Evolutionary conservation across 2,329 filamentous ascomycete genomes (phyloP).

Genomic region (Saccharata proteae): DNA sequence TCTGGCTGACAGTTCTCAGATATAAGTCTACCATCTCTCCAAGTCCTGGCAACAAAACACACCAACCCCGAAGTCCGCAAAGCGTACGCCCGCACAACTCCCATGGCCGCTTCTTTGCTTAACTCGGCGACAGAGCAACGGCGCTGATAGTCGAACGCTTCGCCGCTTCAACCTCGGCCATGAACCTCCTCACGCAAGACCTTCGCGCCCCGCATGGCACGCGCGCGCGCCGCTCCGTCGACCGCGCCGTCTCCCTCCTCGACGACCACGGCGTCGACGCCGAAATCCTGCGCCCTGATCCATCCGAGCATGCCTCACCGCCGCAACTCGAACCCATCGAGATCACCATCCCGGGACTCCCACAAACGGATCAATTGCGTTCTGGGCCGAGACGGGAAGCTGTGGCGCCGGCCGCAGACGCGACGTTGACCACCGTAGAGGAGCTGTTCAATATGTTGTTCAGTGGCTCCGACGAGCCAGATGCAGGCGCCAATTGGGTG

Average conservation of each 20-base stretch:
- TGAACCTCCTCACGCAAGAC: no score
- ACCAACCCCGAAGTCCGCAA: constrained; percentile 32
- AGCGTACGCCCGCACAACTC: constrained; percentile 11
- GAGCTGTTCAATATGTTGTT: no score
- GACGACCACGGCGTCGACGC: constrained; percentile 5
- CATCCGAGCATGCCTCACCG: background rate
- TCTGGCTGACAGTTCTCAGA: constrained; percentile 32
- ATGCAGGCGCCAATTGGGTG: constrained; percentile 1
- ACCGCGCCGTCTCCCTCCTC: constrained; percentile 7
- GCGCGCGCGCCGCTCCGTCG: constrained; percentile 5
- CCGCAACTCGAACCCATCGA: background rate
- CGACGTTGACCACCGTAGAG: background rate
- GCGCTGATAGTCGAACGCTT: no score
- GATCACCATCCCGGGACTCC: no score
- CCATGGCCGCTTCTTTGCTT: constrained; percentile 18
- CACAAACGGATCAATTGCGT: no score
- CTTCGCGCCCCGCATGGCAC: constrained; percentile 3
- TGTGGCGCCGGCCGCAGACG: constrained; percentile 2
- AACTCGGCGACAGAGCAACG: no score
- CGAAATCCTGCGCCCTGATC: background rate
- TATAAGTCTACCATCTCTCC: constrained; percentile 29
- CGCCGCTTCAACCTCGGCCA: no score
- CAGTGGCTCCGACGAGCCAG: constrained; percentile 2
- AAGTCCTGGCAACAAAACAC: constrained; percentile 24
- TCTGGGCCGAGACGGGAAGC: constrained; percentile 1